These are phyloP conservation scores for Phytomonas francai DNA, from an alignment of 208 protist species.

Conservation along the genomic window DNA sequence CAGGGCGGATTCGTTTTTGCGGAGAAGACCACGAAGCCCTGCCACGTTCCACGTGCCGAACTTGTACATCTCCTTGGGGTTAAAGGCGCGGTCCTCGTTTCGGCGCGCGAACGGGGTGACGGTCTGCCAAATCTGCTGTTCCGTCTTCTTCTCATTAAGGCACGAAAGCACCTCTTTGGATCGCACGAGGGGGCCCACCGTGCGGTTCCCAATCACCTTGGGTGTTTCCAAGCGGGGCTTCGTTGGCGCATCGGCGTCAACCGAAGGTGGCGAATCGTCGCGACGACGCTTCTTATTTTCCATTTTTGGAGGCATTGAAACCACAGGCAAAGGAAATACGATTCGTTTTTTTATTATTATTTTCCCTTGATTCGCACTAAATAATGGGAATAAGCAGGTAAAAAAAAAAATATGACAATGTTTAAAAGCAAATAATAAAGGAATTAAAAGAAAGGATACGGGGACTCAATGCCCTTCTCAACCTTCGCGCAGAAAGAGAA, in stretches of 20 bases:
- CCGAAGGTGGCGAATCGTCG: not conserved
- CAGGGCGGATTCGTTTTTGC: slow-evolving; percentile 54
- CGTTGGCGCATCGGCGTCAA: not conserved
- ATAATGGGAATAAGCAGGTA: too few species aligned
- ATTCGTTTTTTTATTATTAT: too few species aligned
- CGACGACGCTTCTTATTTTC: too few species aligned
- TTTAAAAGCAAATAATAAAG: too few species aligned
- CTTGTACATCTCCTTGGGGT: slow-evolving; percentile 62
- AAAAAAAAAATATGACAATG: too few species aligned
- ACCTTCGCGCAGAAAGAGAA: too few species aligned
- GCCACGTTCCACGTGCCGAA: slow-evolving; percentile 92
- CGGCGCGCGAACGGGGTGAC: slow-evolving; percentile 56
- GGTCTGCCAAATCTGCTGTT: slow-evolving; percentile 47
- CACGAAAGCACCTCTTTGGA: slow-evolving; percentile 20
- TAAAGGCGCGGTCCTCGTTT: slow-evolving; percentile 45
- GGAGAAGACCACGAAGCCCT: slow-evolving; percentile 79
- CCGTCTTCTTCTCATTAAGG: slow-evolving; percentile 38
- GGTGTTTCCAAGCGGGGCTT: slow-evolving; percentile 3
- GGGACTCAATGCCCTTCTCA: too few species aligned
- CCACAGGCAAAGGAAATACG: too few species aligned
- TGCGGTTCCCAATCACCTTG: slow-evolving; percentile 31
- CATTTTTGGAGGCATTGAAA: too few species aligned
- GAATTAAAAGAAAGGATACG: too few species aligned
- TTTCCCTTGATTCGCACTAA: too few species aligned
- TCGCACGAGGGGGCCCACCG: slow-evolving; percentile 19